phyloP scores from a whole-genome alignment of 495 filamentous ascomycete genomes.

The Tuber umbilicatum region DNA sequence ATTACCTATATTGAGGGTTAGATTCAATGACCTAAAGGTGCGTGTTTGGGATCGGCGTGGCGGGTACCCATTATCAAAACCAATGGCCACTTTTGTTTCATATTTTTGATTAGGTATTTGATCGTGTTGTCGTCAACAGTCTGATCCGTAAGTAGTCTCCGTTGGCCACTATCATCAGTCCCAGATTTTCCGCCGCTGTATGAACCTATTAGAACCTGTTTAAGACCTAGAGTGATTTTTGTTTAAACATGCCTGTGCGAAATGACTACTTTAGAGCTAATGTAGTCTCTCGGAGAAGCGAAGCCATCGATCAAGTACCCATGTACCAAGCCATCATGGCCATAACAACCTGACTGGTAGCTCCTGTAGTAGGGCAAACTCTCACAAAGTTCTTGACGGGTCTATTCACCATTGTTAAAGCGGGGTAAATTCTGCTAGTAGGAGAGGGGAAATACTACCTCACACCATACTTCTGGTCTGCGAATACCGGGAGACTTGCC shows the following conservation, averaged over 20 bases:
- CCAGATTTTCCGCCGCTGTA: conserved; percentile 52
- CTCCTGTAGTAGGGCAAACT: conserved; percentile 59
- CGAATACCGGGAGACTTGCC: conserved; percentile 32
- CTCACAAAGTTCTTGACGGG: conserved; percentile 59
- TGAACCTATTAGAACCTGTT: conserved; percentile 10
- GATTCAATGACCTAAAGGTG: background rate
- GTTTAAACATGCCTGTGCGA: conserved; percentile 54
- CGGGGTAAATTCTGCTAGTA: background rate
- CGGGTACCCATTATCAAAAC: conserved; percentile 56
- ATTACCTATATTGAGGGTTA: conserved; percentile 23
- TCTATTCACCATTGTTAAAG: conserved; percentile 40
- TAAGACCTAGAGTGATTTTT: background rate
- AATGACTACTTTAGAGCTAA: conserved; percentile 61
- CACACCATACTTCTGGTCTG: conserved; percentile 36
- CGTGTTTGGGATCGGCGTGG: background rate
- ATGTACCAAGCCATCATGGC: conserved; percentile 45
- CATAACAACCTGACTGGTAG: conserved; percentile 58
- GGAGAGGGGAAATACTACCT: conserved; percentile 21
- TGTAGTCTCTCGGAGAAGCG: conserved; percentile 51
- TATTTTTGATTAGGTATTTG: conserved; percentile 44
- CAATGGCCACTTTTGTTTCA: conserved; percentile 45
- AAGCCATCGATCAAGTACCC: conserved; percentile 61
- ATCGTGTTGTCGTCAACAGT: conserved; percentile 38
- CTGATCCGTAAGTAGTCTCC: conserved; percentile 48
- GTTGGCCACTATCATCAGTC: conserved; percentile 45